Evolutionary conservation across 495 filamentous ascomycete species (phyloP), one percentile per base, ranked within the genome.

Genomic region (Trichoderma virens): DNA sequence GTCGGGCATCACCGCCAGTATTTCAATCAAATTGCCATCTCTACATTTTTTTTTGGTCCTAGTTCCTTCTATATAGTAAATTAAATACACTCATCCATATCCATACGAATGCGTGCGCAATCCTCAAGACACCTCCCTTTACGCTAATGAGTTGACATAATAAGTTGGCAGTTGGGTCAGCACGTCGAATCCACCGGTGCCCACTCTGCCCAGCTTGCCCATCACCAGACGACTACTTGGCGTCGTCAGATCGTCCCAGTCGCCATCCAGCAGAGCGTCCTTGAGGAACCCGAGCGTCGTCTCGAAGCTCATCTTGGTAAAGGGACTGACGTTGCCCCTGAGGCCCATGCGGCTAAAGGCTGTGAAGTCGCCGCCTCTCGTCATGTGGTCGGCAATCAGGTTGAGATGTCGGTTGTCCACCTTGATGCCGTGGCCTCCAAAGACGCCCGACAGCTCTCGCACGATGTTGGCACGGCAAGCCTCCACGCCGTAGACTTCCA

Each of bases 291-390:
- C 89, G 38, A 96, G 84, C 25, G 94, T 98, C 6, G 94, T 98
- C 82, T 99, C 93, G 79, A 97, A 98, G 74, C 90, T 95, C 92
- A 97, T 97, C 83, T 97, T 97, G 75, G 93, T 88, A 67, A 98
- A 92, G 1, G 94, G 92, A 62, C 88, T 93, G 18, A 90, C 86
- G 70, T 88, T 89, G 65, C 88, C 84, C 72, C 86, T 89, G 62
- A 98, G 73, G 20, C 93, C 94, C 68, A 88, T 93, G 56, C 94
- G 88, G 75, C 90, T 96, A 79, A 98, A 99, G 2, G 93, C 86
- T 20, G 83, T 86, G 76, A 94, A 98, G 20, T 85, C 86, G 67
- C 94, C 94, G 66, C 85, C 86, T 30, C 92, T 79, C 20, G 95
- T 98, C 94, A 98, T 98, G 75, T 88, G 90, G 77, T 98, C 94